Evolutionary conservation across 1,139 yeast species (phyloP).

Genomic region (Geotrichum carabidarum): DNA sequence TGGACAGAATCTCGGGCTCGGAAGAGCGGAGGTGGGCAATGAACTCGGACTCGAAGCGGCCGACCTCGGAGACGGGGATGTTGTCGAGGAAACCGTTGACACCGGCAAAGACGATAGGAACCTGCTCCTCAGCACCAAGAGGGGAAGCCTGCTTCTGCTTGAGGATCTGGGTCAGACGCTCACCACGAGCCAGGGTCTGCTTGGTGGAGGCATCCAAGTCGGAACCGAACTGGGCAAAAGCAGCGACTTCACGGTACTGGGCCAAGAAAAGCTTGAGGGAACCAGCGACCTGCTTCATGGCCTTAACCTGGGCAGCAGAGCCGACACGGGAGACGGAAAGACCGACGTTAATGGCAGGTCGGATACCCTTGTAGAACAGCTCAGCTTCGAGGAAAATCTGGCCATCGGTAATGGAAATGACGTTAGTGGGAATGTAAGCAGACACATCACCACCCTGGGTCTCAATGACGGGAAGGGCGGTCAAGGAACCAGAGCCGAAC

Average conservation of each 20-base stretch:
- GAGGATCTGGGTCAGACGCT: slow-evolving; percentile 98
- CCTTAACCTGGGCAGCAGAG: slow-evolving; percentile 99
- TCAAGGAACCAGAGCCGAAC: slow-evolving; percentile 89
- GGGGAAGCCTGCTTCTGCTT: slow-evolving; percentile 98
- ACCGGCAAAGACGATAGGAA: slow-evolving; percentile 94
- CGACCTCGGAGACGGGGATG: slow-evolving; percentile 79
- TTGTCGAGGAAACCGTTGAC: slow-evolving; percentile 97
- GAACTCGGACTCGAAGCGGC: slow-evolving; percentile 90
- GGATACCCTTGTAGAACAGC: slow-evolving; percentile 99
- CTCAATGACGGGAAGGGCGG: slow-evolving; percentile 94
- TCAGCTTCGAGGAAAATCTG: slow-evolving; percentile 99
- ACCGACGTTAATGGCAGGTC: slow-evolving; percentile 99
- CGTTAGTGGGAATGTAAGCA: slow-evolving; percentile 96
- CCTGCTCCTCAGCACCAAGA: slow-evolving; percentile 97
- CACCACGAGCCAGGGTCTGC: slow-evolving; percentile 99
- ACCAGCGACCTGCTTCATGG: slow-evolving; percentile 99
- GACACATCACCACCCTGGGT: slow-evolving; percentile 99
- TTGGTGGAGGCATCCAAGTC: slow-evolving; percentile 99
- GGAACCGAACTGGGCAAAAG: slow-evolving; percentile 99
- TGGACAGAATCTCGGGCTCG: slow-evolving; percentile 75
- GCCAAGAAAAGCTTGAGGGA: slow-evolving; percentile 99
- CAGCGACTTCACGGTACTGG: slow-evolving; percentile 99
- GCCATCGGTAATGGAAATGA: slow-evolving; percentile 95
- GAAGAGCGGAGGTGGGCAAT: slow-evolving; percentile 79
- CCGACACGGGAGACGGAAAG: slow-evolving; percentile 99